Conservation (phyloP, 2,329 filamentous ascomycete genomes). For the Sporothrix pseudoabietina region DNA sequence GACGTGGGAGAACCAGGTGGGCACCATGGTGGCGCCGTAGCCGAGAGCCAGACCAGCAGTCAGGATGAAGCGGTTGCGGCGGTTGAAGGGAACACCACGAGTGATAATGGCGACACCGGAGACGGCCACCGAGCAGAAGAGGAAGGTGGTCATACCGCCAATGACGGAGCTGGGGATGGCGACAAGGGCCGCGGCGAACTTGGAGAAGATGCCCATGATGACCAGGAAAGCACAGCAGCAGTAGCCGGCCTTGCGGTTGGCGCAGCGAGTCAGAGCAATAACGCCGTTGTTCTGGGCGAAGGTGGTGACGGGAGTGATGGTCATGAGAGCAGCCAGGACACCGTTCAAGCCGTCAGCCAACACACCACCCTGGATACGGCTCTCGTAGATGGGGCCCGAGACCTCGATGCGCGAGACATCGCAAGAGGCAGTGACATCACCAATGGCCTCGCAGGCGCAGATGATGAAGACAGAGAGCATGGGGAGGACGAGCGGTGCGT, state of each 20-base stretch:
- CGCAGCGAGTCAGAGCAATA: conserved; percentile 78
- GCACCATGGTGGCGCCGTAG: conserved; percentile 68
- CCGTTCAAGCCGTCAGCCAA: conserved; percentile 78
- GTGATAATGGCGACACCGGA: conserved; percentile 77
- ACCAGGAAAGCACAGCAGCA: conserved; percentile 76
- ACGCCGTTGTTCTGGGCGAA: conserved; percentile 87
- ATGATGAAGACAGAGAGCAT: conserved; percentile 71
- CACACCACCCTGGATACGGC: conserved; percentile 76
- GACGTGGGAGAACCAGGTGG: conserved; percentile 68
- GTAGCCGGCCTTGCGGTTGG: conserved; percentile 78
- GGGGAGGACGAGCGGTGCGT: conserved; percentile 73
- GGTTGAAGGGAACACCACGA: conserved; percentile 69
- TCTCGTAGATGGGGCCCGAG: conserved; percentile 71
- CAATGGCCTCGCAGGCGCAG: conserved; percentile 76
- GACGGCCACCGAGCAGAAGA: conserved; percentile 75
- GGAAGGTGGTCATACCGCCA: conserved; percentile 76
- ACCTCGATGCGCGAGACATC: conserved; percentile 78
- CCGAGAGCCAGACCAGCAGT: conserved; percentile 74
- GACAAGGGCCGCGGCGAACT: conserved; percentile 78
- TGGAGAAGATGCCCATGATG: conserved; percentile 79
- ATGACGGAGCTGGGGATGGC: conserved; percentile 70
- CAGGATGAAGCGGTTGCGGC: conserved; percentile 79
- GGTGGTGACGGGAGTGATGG: conserved; percentile 76
- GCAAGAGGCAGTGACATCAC: conserved; percentile 78
- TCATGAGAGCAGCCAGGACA: conserved; percentile 73